Percentiles rank a stretch among this genome's conserved stretches.
Evolutionary conservation across 73 alveolate species (phyloP).

Genomic region (Symbiodinium natans): DNA sequence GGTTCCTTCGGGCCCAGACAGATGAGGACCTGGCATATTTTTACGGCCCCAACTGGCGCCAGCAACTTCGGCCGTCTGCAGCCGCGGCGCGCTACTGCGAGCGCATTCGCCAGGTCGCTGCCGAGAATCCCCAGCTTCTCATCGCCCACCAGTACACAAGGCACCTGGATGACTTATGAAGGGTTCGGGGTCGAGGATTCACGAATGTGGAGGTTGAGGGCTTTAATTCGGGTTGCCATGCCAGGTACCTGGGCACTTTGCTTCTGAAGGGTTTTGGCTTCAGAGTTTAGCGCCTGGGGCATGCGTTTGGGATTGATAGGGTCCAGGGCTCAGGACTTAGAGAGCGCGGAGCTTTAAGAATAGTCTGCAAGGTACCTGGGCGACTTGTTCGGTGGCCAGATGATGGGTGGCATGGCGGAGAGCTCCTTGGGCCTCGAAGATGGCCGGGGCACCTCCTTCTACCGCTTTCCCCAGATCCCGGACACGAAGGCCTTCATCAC

Average conservation of each 20-base stretch:
- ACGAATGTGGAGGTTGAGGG: too few relatives aligned
- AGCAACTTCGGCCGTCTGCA: neutral
- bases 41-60: neutral
- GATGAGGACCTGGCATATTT: neutral
- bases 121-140: neutral
- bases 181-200: neutral
- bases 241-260: neutral
- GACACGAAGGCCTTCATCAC: neutral
- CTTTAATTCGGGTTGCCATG: too few relatives aligned
- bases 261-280: neutral
- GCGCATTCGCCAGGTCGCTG: neutral
- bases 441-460: neutral
- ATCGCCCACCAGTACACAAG: neutral
- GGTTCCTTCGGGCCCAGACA: neutral
- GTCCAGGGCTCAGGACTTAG: neutral
- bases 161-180: neutral
- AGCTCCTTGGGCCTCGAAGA: neutral
- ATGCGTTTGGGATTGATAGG: neutral
- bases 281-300: neutral
- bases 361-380: neutral
- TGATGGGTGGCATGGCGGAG: constrained; percentile 11
- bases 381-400: neutral
- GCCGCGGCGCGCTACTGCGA: neutral
- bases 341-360: too few relatives aligned
- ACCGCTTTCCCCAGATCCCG: neutral